These are phyloP conservation scores for Tetraselmis striata DNA, from an alignment of 139 green algal genomes.

Conservation along the genomic window DNA sequence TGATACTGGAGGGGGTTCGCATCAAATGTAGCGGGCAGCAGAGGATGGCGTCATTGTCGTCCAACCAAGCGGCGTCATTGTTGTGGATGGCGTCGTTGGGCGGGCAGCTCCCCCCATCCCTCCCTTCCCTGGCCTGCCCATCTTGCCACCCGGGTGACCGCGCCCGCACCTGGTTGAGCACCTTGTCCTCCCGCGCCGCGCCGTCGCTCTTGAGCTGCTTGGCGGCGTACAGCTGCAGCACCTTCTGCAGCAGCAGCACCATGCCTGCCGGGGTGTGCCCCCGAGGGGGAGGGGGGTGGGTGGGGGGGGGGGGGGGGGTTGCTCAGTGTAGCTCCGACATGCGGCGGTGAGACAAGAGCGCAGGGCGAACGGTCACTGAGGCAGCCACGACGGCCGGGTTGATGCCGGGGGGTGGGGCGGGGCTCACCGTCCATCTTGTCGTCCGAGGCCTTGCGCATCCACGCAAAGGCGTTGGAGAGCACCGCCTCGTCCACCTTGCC, in stretches of 20 bases:
- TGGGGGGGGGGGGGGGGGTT: too few relatives aligned
- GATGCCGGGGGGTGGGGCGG: not conserved
- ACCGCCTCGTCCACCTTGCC: slow-evolving; percentile 68
- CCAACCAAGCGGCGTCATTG: too few relatives aligned
- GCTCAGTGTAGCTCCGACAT: not conserved
- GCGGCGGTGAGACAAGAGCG: not conserved
- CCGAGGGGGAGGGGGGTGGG: too few relatives aligned
- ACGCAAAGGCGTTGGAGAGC: slow-evolving; percentile 81
- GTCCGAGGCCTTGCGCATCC: slow-evolving; percentile 78
- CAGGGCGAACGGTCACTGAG: too few relatives aligned
- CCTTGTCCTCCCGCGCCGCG: slow-evolving; percentile 20
- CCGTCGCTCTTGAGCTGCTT: slow-evolving; percentile 38
- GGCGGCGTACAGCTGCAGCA: slow-evolving; percentile 84
- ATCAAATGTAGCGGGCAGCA: too few relatives aligned
- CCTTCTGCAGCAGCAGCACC: slow-evolving; percentile 72
- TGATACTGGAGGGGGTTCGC: too few relatives aligned
- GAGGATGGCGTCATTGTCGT: too few relatives aligned
- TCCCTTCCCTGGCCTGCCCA: too few relatives aligned
- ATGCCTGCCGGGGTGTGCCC: slow-evolving; percentile 58
- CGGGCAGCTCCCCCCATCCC: too few relatives aligned
- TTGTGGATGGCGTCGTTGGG: too few relatives aligned
- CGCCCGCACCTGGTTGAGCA: slow-evolving; percentile 30
- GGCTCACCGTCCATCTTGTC: slow-evolving; percentile 54
- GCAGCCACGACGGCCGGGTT: too few relatives aligned
- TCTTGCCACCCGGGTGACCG: not conserved